Percentiles rank a stretch among this genome's conserved stretches.
Conservation (phyloP, 2,329 filamentous ascomycete genomes). For the Cladosporium velox region DNA sequence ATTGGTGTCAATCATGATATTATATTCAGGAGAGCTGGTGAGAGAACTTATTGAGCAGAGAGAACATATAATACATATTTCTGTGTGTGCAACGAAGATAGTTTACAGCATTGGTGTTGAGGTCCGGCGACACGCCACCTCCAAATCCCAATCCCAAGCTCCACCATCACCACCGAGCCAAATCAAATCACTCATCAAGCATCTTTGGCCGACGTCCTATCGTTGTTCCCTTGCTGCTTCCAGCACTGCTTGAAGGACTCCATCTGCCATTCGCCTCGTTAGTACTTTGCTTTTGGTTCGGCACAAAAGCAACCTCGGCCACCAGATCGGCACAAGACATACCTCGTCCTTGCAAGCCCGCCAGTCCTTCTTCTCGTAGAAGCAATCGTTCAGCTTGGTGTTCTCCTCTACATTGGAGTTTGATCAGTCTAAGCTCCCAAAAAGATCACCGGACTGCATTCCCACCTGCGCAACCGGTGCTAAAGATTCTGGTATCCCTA, state of each 20-base stretch:
- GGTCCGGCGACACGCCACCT: background rate
- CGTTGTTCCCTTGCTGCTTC: conserved; percentile 85
- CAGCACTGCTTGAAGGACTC: conserved; percentile 85
- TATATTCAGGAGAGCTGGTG: background rate
- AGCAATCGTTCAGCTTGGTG: conserved; percentile 88
- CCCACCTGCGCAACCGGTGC: conserved; percentile 85
- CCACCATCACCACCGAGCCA: conserved; percentile 3
- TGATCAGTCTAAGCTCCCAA: background rate
- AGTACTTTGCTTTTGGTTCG: background rate
- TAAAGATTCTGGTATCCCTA: conserved; percentile 98
- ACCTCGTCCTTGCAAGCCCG: conserved; percentile 85
- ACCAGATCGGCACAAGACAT: conserved; percentile 41
- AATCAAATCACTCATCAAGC: conserved; percentile 41
- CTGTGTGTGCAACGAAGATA: background rate
- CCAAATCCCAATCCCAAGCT: conserved; percentile 9
- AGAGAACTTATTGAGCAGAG: background rate
- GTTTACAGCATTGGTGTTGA: background rate
- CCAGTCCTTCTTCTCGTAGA: conserved; percentile 96
- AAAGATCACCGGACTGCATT: background rate
- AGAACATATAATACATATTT: background rate
- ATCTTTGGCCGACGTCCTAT: conserved; percentile 77
- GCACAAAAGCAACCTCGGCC: background rate
- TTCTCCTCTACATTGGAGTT: conserved; percentile 69
- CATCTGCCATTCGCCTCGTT: conserved; percentile 63
- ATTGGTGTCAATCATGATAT: background rate